These are phyloP conservation scores for Metschnikowia peoriensis DNA, from an alignment of 805 yeast species.

Conservation along the genomic window DNA sequence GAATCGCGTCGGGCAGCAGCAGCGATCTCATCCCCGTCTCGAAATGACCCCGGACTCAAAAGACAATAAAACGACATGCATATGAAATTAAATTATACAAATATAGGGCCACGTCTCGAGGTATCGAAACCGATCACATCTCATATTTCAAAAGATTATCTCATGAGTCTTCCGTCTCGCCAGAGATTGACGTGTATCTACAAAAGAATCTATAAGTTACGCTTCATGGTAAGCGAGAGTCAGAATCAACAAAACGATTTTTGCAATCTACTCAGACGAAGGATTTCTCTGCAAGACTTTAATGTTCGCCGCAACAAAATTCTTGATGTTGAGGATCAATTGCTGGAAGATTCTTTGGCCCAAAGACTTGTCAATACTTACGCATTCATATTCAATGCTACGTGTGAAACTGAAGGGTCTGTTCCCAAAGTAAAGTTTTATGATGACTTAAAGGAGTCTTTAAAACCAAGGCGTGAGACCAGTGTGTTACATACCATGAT, in stretches of 20 bases:
- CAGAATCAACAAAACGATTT: constrained; percentile 16
- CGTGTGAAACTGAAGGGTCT: constrained; percentile 9
- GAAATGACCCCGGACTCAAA: neutral
- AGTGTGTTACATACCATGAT: constrained; percentile 13
- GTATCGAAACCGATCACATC: constrained; percentile 8
- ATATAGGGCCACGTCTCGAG: constrained; percentile 12
- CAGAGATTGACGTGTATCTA: constrained; percentile 19
- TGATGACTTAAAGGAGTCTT: constrained; percentile 11
- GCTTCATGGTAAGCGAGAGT: constrained; percentile 24
- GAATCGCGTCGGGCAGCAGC: too few species aligned
- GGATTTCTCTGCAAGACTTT: constrained; percentile 16
- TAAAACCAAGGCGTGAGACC: constrained; percentile 9
- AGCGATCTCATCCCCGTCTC: neutral
- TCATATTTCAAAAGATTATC: constrained; percentile 8
- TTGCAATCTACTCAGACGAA: constrained; percentile 24
- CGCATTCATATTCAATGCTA: constrained; percentile 19
- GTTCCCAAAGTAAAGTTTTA: constrained; percentile 8
- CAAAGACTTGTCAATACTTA: constrained; percentile 17
- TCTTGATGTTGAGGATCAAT: constrained; percentile 3
- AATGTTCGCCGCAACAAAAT: constrained; percentile 11
- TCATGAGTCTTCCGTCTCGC: constrained; percentile 9
- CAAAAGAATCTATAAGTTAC: constrained; percentile 31
- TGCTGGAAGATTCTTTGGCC: constrained; percentile 6
- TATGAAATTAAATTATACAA: constrained; percentile 6
- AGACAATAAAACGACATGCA: neutral